Base-by-base conservation (phyloP, 495 filamentous ascomycete genomes). In the Penicillium cosmopolitanum region DNA sequence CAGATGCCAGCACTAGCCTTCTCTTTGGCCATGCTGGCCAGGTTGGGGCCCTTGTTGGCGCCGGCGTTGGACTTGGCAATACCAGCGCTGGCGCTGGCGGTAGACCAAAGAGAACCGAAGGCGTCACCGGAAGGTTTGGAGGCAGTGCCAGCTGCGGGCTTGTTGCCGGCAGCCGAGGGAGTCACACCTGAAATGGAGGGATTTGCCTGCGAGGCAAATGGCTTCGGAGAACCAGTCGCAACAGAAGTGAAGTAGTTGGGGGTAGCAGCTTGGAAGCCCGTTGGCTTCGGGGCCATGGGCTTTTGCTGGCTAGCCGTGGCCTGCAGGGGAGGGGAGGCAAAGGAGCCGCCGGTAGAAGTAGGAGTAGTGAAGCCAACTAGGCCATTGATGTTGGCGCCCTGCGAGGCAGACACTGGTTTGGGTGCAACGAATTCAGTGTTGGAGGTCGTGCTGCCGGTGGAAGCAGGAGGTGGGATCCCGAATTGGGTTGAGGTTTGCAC, bases 181-280 rank as follows among this genome's bases (percentile, higher is more conserved):
- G 73, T 65, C 64, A 72, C 61, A 65, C 77, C 34, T 57, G 76
- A 78, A 36, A 73, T 59, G 55, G 74, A 74, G 15, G 73, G 53
- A 18, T 66, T 68, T 33, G 70, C 66, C 61, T 73, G 69, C 33
- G 73, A 64, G 40, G 65, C 64, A 10, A 66, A 57, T 16, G 68
- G 56, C 16, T 74, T 64, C 50, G 76, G 66, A 36, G 63, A 51
- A 18, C 63, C 53, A 13, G 47, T 65, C 36, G 64, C 53, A 33
- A 97, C 85, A 10, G 93, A 94, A 38, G 91, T 93, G 76, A 92
- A 98, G 80, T 98, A 98, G 75, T 98, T 98, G 31, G 95, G 95
- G 28, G 85, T 83, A 5, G 87, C 70, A 10, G 88, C 86, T 73
- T 95, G 91, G 79, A 85, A 97, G 21, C 84, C 84, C 1, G 81